These are phyloP conservation scores for Karstenula rhodostoma DNA, from an alignment of 2,329 filamentous ascomycete genomes.

Conservation along the genomic window DNA sequence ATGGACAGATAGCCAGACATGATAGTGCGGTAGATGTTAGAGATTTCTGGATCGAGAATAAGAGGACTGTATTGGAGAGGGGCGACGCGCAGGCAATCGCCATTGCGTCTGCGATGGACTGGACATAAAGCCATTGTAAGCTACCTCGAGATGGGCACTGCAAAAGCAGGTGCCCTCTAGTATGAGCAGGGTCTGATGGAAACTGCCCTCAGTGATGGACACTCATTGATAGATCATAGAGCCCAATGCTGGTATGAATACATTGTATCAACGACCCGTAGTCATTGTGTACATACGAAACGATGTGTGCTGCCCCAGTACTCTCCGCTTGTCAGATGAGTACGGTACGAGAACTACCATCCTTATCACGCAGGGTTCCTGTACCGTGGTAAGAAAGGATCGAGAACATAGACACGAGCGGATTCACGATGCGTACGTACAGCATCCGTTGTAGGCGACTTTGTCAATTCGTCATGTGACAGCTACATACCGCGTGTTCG, in stretches of 20 bases:
- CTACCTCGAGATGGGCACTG: background rate
- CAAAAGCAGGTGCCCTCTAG: background rate
- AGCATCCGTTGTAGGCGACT: no score
- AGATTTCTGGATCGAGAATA: background rate
- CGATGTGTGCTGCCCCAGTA: background rate
- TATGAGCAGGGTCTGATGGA: background rate
- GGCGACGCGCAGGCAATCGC: background rate
- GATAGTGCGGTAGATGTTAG: background rate
- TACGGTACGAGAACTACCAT: background rate
- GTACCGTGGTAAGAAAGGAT: no score
- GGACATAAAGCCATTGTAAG: background rate
- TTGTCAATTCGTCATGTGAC: no score
- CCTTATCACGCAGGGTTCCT: background rate
- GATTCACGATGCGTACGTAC: no score
- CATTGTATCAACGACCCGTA: background rate
- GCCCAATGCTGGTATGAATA: background rate
- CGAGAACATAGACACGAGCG: no score
- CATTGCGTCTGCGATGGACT: background rate
- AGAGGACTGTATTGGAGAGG: background rate
- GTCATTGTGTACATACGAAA: background rate
- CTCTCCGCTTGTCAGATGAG: background rate
- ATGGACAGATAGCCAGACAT: background rate
- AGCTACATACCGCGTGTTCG: no score
- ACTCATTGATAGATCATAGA: constrained; percentile 5
- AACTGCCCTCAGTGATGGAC: background rate